Conservation (phyloP, 345 rosid species). For the Cardiospermum halicacabum region DNA sequence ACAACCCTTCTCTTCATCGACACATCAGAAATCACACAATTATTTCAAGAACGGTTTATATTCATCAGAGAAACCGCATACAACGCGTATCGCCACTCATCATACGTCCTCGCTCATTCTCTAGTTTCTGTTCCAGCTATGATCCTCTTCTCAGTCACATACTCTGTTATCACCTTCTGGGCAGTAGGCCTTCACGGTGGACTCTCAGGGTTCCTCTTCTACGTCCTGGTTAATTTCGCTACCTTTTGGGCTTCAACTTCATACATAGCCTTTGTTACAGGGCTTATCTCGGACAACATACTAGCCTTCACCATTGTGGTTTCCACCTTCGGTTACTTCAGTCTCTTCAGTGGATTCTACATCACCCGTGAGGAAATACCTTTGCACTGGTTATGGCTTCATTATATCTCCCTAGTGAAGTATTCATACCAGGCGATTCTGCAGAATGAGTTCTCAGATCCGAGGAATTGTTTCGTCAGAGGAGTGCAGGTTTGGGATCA, state of each 20-base stretch:
- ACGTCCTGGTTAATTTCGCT: constrained; percentile 32
- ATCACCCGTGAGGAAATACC: constrained; percentile 31
- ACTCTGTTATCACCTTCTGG: constrained; percentile 41
- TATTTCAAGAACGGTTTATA: constrained; percentile 49
- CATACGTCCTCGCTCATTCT: constrained; percentile 48
- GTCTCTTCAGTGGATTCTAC: constrained; percentile 36
- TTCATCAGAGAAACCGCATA: constrained; percentile 55
- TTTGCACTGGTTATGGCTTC: constrained; percentile 30
- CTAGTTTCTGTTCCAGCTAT: constrained; percentile 43
- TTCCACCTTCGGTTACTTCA: constrained; percentile 27
- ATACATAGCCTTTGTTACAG: constrained; percentile 41
- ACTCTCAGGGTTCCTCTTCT: constrained; percentile 39
- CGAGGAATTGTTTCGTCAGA: constrained; percentile 25
- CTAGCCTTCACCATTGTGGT: constrained; percentile 31
- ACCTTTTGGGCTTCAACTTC: constrained; percentile 36
- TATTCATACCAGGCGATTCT: constrained; percentile 25
- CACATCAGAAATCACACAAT: constrained; percentile 42
- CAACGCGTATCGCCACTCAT: constrained; percentile 46
- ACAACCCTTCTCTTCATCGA: constrained; percentile 49
- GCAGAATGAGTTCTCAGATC: constrained; percentile 21
- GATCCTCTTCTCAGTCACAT: constrained; percentile 38
- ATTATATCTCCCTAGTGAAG: constrained; percentile 32
- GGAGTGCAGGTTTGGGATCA: constrained; percentile 32
- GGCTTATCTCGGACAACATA: constrained; percentile 40
- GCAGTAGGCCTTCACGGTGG: constrained; percentile 50